These are phyloP conservation scores for Thielaviopsis euricoi DNA, from an alignment of 2,329 filamentous ascomycete genomes.

Conservation along the genomic window DNA sequence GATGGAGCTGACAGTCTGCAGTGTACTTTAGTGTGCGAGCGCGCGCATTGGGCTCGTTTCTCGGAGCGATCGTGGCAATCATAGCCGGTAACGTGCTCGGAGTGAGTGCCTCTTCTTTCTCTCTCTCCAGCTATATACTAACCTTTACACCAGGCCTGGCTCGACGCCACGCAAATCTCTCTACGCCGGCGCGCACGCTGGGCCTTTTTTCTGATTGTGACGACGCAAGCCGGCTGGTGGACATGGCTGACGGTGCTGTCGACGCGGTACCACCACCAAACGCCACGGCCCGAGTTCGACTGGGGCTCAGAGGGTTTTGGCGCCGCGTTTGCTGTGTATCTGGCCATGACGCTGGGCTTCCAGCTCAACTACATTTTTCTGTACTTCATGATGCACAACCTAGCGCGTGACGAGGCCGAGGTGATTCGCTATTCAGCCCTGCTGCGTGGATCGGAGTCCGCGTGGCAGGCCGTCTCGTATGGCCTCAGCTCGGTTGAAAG, in stretches of 20 bases:
- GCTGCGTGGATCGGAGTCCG: conserved; percentile 53
- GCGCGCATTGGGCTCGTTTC: conserved; percentile 52
- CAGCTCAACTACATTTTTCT: conserved; percentile 61
- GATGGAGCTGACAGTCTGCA: conserved; percentile 7
- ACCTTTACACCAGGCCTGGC: conserved; percentile 25
- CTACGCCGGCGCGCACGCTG: conserved; percentile 36
- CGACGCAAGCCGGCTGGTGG: conserved; percentile 54
- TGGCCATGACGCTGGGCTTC: conserved; percentile 51
- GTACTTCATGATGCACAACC: conserved; percentile 54
- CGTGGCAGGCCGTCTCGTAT: conserved; percentile 57
- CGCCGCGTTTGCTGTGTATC: conserved; percentile 46
- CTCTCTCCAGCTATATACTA: too few relatives aligned
- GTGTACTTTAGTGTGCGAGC: conserved; percentile 56
- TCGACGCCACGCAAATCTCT: conserved; percentile 40
- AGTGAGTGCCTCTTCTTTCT: conserved; percentile 18
- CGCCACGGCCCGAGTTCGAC: conserved; percentile 43
- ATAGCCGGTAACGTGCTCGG: conserved; percentile 50
- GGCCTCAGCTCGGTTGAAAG: conserved; percentile 44
- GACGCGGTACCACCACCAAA: conserved; percentile 33
- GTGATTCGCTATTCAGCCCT: conserved; percentile 52
- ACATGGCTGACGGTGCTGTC: conserved; percentile 52
- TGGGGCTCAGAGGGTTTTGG: conserved; percentile 50
- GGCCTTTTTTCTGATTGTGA: conserved; percentile 36
- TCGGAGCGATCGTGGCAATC: conserved; percentile 51
- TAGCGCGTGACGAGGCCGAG: conserved; percentile 44